phyloP scores from a whole-genome alignment of 768 basidiomycete genomes.

The Hericium rajendrae region DNA sequence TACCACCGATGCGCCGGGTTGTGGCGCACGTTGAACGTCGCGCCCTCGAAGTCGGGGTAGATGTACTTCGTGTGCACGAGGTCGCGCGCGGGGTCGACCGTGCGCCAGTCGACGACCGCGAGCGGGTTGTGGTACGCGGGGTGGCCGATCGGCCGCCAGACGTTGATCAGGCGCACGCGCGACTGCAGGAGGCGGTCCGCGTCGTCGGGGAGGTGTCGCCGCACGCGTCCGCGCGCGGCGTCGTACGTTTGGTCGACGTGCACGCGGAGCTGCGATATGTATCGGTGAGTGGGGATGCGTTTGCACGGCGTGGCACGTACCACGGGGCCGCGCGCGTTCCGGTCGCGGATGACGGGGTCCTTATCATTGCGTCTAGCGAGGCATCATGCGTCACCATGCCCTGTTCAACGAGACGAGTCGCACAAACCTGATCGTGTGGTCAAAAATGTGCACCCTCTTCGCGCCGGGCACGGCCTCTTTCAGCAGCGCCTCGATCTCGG shows the following conservation, averaged over 20 bases:
- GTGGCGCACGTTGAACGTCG: conserved; percentile 22
- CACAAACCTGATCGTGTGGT: conserved; percentile 31
- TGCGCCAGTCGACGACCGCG: conserved; percentile 31
- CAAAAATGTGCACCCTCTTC: conserved; percentile 33
- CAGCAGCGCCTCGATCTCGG: conserved; percentile 32
- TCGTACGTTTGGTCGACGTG: conserved; percentile 37
- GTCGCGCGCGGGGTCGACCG: conserved; percentile 26
- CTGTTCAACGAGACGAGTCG: neutral
- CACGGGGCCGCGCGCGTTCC: conserved; percentile 24
- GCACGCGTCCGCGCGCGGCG: conserved; percentile 28
- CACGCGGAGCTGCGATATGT: conserved; percentile 23
- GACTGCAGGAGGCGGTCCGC: conserved; percentile 31
- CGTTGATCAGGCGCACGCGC: conserved; percentile 35
- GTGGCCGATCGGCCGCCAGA: conserved; percentile 36
- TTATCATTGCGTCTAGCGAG: neutral
- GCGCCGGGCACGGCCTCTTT: conserved; percentile 28
- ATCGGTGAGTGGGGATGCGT: neutral
- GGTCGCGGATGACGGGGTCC: conserved; percentile 1
- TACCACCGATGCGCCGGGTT: conserved; percentile 25
- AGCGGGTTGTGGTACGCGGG: conserved; percentile 31
- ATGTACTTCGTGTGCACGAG: conserved; percentile 30
- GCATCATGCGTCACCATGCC: neutral
- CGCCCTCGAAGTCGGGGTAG: conserved; percentile 22
- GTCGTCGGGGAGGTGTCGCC: conserved; percentile 29
- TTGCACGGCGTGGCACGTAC: too few relatives aligned